Percentiles rank a stretch among this genome's conserved stretches.
phyloP scores from a whole-genome alignment of 2,329 filamentous ascomycete species.

The Didymella sp. region DNA sequence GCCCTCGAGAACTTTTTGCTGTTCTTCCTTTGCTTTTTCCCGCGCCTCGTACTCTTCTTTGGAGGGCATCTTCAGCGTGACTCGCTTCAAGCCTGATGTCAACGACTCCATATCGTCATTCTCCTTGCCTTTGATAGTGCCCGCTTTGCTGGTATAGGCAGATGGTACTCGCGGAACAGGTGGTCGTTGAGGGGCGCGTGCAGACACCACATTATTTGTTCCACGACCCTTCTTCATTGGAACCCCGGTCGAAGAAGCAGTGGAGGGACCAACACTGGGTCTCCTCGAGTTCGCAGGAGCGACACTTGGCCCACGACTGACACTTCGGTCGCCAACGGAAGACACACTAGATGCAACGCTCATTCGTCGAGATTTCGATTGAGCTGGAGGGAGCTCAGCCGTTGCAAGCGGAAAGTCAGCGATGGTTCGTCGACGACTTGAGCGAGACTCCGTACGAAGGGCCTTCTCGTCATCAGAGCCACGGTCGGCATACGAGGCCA shows the following conservation, averaged over 20 bases:
- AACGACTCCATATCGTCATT: slow-evolving; percentile 57
- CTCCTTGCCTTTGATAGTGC: slow-evolving; percentile 31
- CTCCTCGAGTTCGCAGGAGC: slow-evolving; percentile 47
- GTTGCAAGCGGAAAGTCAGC: slow-evolving; percentile 45
- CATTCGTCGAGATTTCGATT: slow-evolving; percentile 49
- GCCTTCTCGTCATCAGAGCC: slow-evolving; percentile 51
- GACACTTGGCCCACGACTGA: slow-evolving; percentile 48
- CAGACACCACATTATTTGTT: slow-evolving; percentile 47
- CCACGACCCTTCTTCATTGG: slow-evolving; percentile 67
- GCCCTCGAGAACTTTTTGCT: slow-evolving; percentile 46
- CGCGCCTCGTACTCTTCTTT: slow-evolving; percentile 64
- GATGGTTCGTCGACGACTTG: slow-evolving; percentile 50
- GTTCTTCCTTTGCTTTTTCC: slow-evolving; percentile 55
- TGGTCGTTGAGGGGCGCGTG: slow-evolving; percentile 45
- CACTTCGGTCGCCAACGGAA: slow-evolving; percentile 45
- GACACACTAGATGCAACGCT: slow-evolving; percentile 55
- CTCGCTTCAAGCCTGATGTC: slow-evolving; percentile 61
- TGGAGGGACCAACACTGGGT: slow-evolving; percentile 33
- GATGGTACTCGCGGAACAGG: slow-evolving; percentile 54
- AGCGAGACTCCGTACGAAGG: slow-evolving; percentile 33
- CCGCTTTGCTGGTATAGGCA: slow-evolving; percentile 38
- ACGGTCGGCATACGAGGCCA: slow-evolving; percentile 60
- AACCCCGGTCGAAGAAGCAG: slow-evolving; percentile 47
- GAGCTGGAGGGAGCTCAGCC: slow-evolving; percentile 31
- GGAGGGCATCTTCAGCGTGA: slow-evolving; percentile 65